phyloP scores from a whole-genome alignment of 371 early-diverging fungal genomes.

The Mucor indicus region DNA sequence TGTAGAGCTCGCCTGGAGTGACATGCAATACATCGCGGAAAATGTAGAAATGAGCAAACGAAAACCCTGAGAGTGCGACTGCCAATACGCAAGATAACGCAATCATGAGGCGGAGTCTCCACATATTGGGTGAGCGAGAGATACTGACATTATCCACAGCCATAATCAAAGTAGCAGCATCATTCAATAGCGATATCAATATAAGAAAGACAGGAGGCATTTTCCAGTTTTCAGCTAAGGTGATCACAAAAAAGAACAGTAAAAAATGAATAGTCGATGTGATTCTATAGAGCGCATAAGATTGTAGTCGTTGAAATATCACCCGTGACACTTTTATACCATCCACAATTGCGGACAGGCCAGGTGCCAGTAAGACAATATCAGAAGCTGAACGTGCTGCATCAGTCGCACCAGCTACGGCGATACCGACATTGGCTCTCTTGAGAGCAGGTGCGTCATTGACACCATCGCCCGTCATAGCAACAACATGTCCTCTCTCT shows the following conservation, averaged over 20 bases:
- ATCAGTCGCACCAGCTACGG: slow-evolving; percentile 83
- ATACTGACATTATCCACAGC: slow-evolving; percentile 88
- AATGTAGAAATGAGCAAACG: slow-evolving; percentile 84
- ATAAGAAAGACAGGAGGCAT: slow-evolving; percentile 84
- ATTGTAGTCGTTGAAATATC: slow-evolving; percentile 90
- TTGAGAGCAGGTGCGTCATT: slow-evolving; percentile 85
- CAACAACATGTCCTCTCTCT: slow-evolving; percentile 50
- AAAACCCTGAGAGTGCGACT: slow-evolving; percentile 64
- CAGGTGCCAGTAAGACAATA: slow-evolving; percentile 85
- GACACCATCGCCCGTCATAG: slow-evolving; percentile 85
- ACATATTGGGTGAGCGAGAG: slow-evolving; percentile 80
- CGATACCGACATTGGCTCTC: slow-evolving; percentile 66
- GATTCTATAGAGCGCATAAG: slow-evolving; percentile 89
- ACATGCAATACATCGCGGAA: slow-evolving; percentile 60
- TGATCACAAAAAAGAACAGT: slow-evolving; percentile 88
- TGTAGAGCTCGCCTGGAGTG: slow-evolving; percentile 45
- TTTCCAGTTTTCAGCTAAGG: slow-evolving; percentile 76
- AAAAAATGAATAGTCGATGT: slow-evolving; percentile 91
- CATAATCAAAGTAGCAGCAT: slow-evolving; percentile 90
- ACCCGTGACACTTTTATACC: slow-evolving; percentile 81
- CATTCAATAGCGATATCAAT: slow-evolving; percentile 83
- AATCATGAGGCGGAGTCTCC: slow-evolving; percentile 86
- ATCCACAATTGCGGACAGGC: slow-evolving; percentile 87
- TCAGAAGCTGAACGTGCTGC: slow-evolving; percentile 93
- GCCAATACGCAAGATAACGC: slow-evolving; percentile 77